Evolutionary conservation across 306 rosid species (phyloP).

Genomic region (Acacia crassicarpa): DNA sequence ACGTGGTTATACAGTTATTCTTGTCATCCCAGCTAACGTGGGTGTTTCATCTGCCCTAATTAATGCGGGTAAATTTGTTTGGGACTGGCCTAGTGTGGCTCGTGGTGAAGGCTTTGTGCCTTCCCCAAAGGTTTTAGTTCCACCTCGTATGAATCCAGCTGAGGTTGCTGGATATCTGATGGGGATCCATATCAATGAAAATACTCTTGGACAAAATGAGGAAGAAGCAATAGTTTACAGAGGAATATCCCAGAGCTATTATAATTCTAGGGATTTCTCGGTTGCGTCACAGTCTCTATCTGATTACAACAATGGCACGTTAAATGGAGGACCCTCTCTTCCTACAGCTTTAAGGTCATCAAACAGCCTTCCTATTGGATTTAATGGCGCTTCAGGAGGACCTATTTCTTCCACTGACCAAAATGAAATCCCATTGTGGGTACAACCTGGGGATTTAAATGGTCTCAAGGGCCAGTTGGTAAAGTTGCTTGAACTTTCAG

Average conservation of each 20-base stretch:
- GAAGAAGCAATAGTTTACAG: slow-evolving; percentile 81
- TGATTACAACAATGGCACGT: slow-evolving; percentile 53
- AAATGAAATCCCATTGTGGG: slow-evolving; percentile 64
- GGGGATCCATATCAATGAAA: slow-evolving; percentile 71
- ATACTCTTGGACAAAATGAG: slow-evolving; percentile 57
- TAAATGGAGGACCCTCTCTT: slow-evolving; percentile 38
- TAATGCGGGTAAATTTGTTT: slow-evolving; percentile 95
- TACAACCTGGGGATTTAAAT: slow-evolving; percentile 86
- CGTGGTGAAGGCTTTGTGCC: slow-evolving; percentile 94
- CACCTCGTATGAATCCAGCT: slow-evolving; percentile 52
- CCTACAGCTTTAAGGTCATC: slow-evolving; percentile 65
- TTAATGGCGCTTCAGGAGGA: slow-evolving; percentile 62
- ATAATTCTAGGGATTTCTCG: slow-evolving; percentile 65
- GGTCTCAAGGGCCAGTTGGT: slow-evolving; percentile 79
- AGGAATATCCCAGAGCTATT: slow-evolving; percentile 71
- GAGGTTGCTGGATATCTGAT: slow-evolving; percentile 65
- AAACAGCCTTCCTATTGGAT: slow-evolving; percentile 70
- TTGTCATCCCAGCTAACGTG: slow-evolving; percentile 83
- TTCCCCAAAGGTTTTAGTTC: slow-evolving; percentile 51
- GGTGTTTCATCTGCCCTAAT: slow-evolving; percentile 95
- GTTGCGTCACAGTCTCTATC: slow-evolving; percentile 65
- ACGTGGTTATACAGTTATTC: slow-evolving; percentile 88
- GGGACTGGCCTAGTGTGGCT: slow-evolving; percentile 97
- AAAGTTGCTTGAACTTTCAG: slow-evolving; percentile 73
- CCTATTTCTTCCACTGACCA: slow-evolving; percentile 45